Evolutionary conservation across 306 rosid genomes (phyloP).

Genomic region (Betula pendula): DNA sequence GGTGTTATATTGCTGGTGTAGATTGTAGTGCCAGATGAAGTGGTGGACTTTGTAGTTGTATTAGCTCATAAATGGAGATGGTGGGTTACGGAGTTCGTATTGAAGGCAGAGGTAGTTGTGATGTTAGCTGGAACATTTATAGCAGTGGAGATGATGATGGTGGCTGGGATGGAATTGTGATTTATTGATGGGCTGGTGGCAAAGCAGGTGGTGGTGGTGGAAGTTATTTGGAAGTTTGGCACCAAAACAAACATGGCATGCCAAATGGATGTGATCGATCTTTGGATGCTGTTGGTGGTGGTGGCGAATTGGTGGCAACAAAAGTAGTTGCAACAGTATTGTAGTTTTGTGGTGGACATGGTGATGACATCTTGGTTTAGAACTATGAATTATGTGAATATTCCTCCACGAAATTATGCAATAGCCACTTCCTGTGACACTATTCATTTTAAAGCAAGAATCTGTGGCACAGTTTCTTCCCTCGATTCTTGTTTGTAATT

Average conservation of each 20-base stretch:
- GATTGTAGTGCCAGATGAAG: background rate
- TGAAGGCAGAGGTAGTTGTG: background rate
- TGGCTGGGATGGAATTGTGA: background rate
- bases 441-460: background rate
- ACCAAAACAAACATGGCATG: background rate
- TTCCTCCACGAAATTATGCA: background rate
- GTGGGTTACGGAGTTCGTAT: background rate
- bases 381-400: background rate
- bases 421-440: background rate
- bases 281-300: no score
- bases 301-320: background rate
- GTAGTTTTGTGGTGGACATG: no score
- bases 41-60: background rate
- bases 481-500: background rate
- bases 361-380: background rate
- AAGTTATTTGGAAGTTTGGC: background rate
- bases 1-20: background rate
- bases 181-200: background rate
- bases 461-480: background rate
- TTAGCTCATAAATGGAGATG: background rate
- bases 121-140: background rate
- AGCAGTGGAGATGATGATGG: background rate
- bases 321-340: background rate
- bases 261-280: background rate
- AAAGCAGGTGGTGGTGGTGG: background rate